Base-by-base conservation (phyloP, 495 filamentous ascomycete genomes). In the Penicillium malachiteum region DNA sequence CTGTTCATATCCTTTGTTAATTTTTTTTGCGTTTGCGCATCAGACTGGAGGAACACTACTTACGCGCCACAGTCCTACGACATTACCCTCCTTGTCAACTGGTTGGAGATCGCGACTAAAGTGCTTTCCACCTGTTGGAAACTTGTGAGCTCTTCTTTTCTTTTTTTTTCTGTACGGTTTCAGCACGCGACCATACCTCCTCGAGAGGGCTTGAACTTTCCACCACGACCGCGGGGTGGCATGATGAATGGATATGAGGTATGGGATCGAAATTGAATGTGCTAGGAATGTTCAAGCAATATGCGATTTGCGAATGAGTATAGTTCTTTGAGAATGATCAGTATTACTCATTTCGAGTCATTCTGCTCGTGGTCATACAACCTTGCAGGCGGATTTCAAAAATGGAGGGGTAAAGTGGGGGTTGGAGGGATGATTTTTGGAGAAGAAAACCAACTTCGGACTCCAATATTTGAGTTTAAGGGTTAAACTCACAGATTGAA, bases 131-230 rank as follows among this genome's bases (percentile, higher is more conserved):
- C 92, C 93, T 96, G 51, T 41, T 38, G 21, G 12, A 33, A n/a
- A 3, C 10, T 14, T 34, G 38, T 42, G 13, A 44, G 39, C 21
- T 34, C 43, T 41, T n/a, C 35, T 42, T 21, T 21, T 12, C 4
- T 52, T 41, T n/a, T 44, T 42, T 21, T 21, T 12, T 8, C 12
- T 31, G 30, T 11, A 12, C 39, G 49, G 35, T 31, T 18, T 21
- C 56, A 43, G 52, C 50, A 50, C 44, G 51, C 57, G 31, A 57
- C 70, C 84, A 59, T 78, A 92, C 92, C 91, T 78, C 94, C 94
- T 75, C 94, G 83, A 52, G 87, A 89, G 56, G 88, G 91, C 78
- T 98, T 98, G 71, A 92, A 96, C 76, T 97, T 98, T 71, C 91
- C 90, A 60, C 88, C 91, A 62, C 92, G 87, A 64, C 90, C 90